Evolutionary conservation across 108 stramenopile species (phyloP).

Genomic region (Skeletonema costatum): DNA sequence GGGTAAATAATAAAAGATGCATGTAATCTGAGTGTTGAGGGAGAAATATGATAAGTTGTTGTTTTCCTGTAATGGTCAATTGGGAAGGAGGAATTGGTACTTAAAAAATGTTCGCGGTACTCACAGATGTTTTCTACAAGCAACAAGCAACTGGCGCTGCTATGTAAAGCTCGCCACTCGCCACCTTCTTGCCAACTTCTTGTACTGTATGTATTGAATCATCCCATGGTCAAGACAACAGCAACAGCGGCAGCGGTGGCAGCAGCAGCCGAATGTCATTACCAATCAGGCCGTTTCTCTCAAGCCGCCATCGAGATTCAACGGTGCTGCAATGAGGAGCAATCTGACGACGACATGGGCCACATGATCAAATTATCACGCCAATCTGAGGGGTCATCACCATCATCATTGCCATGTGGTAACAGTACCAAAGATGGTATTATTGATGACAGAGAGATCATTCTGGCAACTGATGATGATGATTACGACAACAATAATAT

Average conservation of each 20-base stretch:
- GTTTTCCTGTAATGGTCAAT: too few relatives aligned
- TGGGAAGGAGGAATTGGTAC: too few relatives aligned
- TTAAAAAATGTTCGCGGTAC: too few relatives aligned
- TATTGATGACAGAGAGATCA: neutral
- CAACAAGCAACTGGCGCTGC: too few relatives aligned
- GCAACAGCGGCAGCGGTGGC: neutral
- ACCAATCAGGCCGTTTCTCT: slow-evolving; percentile 7
- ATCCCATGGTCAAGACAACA: neutral
- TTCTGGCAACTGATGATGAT: neutral
- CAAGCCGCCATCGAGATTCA: slow-evolving; percentile 10
- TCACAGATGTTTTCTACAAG: too few relatives aligned
- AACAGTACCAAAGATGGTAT: neutral
- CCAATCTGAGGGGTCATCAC: neutral
- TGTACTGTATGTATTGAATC: too few relatives aligned
- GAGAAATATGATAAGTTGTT: too few relatives aligned
- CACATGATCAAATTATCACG: neutral
- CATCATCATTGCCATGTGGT: neutral
- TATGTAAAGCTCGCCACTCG: too few relatives aligned
- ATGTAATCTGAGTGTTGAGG: too few relatives aligned
- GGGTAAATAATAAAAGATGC: too few relatives aligned
- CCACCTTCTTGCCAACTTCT: too few relatives aligned
- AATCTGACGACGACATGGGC: neutral
- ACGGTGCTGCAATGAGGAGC: slow-evolving; percentile 8
- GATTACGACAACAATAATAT: neutral
- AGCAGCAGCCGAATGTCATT: slow-evolving; percentile 10